These are phyloP conservation scores for Excoecaria agallocha DNA, from an alignment of 345 rosid genomes.

Conservation along the genomic window DNA sequence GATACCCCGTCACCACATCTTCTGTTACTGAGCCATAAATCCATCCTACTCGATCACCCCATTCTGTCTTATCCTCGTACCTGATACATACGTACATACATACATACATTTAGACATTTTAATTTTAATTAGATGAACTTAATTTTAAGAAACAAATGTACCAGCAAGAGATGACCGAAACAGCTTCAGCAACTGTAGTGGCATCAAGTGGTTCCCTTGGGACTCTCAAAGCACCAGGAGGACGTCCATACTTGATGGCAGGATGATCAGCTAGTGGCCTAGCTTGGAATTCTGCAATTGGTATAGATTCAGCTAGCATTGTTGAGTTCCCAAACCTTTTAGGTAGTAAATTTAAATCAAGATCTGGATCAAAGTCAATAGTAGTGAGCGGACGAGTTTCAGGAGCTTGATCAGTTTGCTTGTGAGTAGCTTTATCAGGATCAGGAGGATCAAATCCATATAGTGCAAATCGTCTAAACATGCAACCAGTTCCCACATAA, in stretches of 20 bases:
- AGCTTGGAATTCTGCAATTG: slow-evolving; percentile 77
- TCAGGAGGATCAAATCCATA: slow-evolving; percentile 88
- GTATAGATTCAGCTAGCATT: slow-evolving; percentile 77
- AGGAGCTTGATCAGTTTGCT: slow-evolving; percentile 25
- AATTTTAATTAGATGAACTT: no score
- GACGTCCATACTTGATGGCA: slow-evolving; percentile 77
- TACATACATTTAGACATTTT: no score
- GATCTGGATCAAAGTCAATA: slow-evolving; percentile 74
- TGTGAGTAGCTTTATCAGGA: slow-evolving; percentile 34
- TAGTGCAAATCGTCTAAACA: slow-evolving; percentile 92
- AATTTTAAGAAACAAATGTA: no score
- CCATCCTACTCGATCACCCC: slow-evolving; percentile 96
- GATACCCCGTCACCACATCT: slow-evolving; percentile 94
- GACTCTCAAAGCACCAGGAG: slow-evolving; percentile 71
- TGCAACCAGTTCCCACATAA: slow-evolving; percentile 89
- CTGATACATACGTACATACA: slow-evolving; percentile 20
- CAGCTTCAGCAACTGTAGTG: slow-evolving; percentile 82
- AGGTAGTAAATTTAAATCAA: slow-evolving; percentile 74
- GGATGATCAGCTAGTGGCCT: slow-evolving; percentile 93
- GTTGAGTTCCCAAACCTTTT: slow-evolving; percentile 92
- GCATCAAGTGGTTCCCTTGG: slow-evolving; percentile 94
- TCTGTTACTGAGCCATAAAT: no score
- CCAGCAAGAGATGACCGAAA: slow-evolving; percentile 96
- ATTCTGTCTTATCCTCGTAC: slow-evolving; percentile 97
- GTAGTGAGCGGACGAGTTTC: slow-evolving; percentile 71